These are phyloP conservation scores for Leccinum pachyderme DNA, from an alignment of 1,284 basidiomycete species.

Conservation along the genomic window DNA sequence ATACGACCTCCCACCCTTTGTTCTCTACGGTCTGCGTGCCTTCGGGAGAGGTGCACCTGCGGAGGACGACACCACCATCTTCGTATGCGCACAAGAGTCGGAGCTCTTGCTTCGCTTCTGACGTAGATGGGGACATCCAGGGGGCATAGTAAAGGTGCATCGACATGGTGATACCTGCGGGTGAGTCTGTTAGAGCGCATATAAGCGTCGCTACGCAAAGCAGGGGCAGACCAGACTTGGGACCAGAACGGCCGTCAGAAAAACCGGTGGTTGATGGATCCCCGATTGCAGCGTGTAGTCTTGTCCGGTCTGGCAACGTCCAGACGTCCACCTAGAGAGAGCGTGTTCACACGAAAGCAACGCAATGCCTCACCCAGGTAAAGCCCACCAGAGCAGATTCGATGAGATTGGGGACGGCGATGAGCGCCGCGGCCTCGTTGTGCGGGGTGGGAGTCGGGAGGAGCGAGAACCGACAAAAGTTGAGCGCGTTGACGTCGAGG, in stretches of 20 bases:
- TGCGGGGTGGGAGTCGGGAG: conserved; percentile 26
- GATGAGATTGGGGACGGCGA: conserved; percentile 83
- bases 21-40: conserved; percentile 61
- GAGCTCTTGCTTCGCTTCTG: conserved; percentile 38
- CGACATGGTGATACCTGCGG: conserved; percentile 82
- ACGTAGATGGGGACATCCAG: conserved; percentile 20
- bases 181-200: background rate
- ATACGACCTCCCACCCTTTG: conserved; percentile 68
- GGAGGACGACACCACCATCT: conserved; percentile 72
- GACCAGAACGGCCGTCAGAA: conserved; percentile 42
- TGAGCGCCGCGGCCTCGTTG: conserved; percentile 42
- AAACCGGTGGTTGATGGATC: conserved; percentile 37
- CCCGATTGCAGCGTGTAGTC: conserved; percentile 80
- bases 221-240: conserved; percentile 36
- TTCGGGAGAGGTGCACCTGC: conserved; percentile 43
- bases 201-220: background rate
- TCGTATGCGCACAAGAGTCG: conserved; percentile 76
- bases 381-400: conserved; percentile 76
- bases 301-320: conserved; percentile 57
- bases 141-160: conserved; percentile 60
- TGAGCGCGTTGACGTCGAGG: conserved; percentile 85
- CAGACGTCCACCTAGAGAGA: conserved; percentile 73
- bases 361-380: background rate
- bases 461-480: conserved; percentile 82
- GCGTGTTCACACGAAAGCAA: background rate